phyloP scores from a whole-genome alignment of 1,284 basidiomycete species.

The Apiotrichum sp. region DNA sequence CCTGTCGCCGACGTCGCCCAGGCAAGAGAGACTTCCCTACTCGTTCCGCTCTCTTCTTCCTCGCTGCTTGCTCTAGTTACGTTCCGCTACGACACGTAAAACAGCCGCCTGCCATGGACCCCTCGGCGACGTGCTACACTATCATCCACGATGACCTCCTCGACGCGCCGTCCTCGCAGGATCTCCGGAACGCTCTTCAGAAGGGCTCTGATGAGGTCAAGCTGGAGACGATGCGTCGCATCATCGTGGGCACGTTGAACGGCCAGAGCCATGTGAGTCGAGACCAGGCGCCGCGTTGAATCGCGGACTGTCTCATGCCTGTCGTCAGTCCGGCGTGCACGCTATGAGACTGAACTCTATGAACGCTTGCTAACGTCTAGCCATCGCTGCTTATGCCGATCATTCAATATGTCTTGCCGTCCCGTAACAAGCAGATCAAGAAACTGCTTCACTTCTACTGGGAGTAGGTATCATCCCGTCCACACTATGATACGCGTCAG shows the following conservation, averaged over 20 bases:
- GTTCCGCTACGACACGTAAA: slow-evolving; percentile 1
- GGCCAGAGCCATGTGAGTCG: slow-evolving; percentile 64
- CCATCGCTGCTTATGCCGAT: slow-evolving; percentile 92
- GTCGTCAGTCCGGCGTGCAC: not conserved
- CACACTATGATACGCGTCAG: too few species aligned
- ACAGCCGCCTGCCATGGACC: slow-evolving; percentile 37
- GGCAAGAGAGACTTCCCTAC: too few species aligned
- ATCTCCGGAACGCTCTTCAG: slow-evolving; percentile 80
- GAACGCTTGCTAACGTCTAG: slow-evolving; percentile 46
- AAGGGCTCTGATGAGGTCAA: slow-evolving; percentile 94
- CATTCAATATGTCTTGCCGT: slow-evolving; percentile 96
- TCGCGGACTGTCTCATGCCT: too few species aligned
- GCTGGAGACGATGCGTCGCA: slow-evolving; percentile 90
- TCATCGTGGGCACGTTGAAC: slow-evolving; percentile 93
- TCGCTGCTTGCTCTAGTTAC: too few species aligned
- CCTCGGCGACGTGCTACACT: slow-evolving; percentile 63
- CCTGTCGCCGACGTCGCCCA: not conserved
- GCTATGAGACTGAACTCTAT: not conserved
- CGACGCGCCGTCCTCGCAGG: slow-evolving; percentile 71
- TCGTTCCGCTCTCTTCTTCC: too few species aligned
- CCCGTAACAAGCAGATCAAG: slow-evolving; percentile 93
- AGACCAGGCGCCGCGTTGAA: too few species aligned
- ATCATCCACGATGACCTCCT: slow-evolving; percentile 68
- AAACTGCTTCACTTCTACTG: slow-evolving; percentile 98
- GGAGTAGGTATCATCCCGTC: slow-evolving; percentile 54